Conservation (phyloP, 305 asterid genomes). For the Fraxinus dipetala region DNA sequence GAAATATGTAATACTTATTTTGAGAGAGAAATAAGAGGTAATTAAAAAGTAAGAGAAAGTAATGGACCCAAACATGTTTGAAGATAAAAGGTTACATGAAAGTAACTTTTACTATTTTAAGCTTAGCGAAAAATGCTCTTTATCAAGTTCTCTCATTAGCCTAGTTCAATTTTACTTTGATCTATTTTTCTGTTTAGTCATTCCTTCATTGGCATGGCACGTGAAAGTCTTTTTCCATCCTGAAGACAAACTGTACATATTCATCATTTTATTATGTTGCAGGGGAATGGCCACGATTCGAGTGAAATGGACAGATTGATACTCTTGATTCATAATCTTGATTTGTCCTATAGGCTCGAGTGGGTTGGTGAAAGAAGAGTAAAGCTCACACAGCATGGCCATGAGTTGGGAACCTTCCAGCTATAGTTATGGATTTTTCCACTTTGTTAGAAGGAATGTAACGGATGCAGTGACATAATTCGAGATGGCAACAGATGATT, state of each 20-base stretch:
- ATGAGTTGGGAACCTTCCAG: conserved; percentile 75
- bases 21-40: background rate
- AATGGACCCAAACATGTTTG: background rate
- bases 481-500: too few relatives aligned
- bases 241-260: background rate
- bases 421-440: conserved; percentile 27
- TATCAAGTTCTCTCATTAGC: background rate
- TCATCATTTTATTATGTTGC: conserved; percentile 28
- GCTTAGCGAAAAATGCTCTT: background rate
- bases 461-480: too few relatives aligned
- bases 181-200: background rate
- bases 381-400: conserved; percentile 72
- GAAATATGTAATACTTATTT: background rate
- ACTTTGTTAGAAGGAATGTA: too few relatives aligned
- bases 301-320: conserved; percentile 68
- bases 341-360: conserved; percentile 79
- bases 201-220: background rate
- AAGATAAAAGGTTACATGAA: background rate
- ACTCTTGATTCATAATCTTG: conserved; percentile 73
- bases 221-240: background rate
- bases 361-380: conserved; percentile 81
- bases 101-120: background rate
- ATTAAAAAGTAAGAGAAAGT: background rate
- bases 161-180: background rate
- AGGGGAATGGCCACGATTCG: conserved; percentile 48